Evolutionary conservation across 148 eudicot genomes (phyloP), one percentile per base, ranked within the genome.

Genomic region (Cornus suecica): DNA sequence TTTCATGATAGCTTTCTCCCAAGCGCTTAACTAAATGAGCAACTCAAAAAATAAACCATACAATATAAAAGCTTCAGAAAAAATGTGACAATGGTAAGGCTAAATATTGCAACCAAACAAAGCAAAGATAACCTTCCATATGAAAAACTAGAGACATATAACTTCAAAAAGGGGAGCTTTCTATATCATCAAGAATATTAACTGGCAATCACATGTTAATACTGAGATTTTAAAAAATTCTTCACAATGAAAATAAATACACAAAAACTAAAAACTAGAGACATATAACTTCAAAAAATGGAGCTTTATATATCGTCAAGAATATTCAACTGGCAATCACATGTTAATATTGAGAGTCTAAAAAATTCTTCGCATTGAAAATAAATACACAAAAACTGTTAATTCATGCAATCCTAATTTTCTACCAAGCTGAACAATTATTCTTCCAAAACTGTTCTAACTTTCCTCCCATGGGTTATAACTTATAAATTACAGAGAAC

Each of bases 401-500:
- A 78, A 67, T 74, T 65, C 51, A 78, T 76, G 73, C 72, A 79
- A 61, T 72, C 74, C 80, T 75, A 83, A 73, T 77, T 67, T 74
- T 74, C 76, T 84, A 69, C 70, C 76, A 60, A 70, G 61, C 84
- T 73, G 70, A 72, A 87, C 72, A 73, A 78, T 85, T 87, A 85
- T 80, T 85, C 81, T 83, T 77, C 78, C 88, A 87, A 87, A 87
- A 87, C 85, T 87, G 84, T 75, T 80, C 84, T 82, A 85, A 71
- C 73, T 76, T 69, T 81, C 77, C 77, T 68, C 68, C 75, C 74
- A 78, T 72, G 51, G 37, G 77, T 70, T 82, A 70, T 83, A 85
- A 77, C 79, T 81, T 83, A 87, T 83, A 85, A 77, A 81, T 81
- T 83, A 87, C 86, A 85, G 77, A 83, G 52, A 68, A 78, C 61